Evolutionary conservation across 768 basidiomycete genomes (phyloP), one percentile per base, ranked within the genome.

Genomic region (Candolleomyces aberdarensis): DNA sequence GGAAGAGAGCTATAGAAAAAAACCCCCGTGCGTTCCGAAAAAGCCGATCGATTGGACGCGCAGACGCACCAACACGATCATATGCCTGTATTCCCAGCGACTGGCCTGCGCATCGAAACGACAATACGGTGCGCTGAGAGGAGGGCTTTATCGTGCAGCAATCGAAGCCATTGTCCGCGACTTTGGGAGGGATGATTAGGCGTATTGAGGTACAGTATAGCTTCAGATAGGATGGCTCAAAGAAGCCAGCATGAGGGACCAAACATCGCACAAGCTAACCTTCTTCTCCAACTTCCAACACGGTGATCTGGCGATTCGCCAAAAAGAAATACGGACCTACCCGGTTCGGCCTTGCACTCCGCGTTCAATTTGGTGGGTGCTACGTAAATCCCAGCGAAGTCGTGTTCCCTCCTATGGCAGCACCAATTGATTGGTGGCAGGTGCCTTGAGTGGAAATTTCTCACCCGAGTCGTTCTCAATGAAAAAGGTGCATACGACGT

Each of bases 381-480:
- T 70, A 79, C 78, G 79, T 80, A 80, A 78, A 74, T 72, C 69
- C 64, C 74, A 70, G 69, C 74, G 74, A 74, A 76, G 72, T 72
- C 72, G 72, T 69, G 36, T 36, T 6, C 36, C 2, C 36, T 36
- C 36, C 36, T 36, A 36, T 36, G 36, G 36, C 36, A 36, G 36
- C 36, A 36, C 36, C 74, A 72, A 61, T 58, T 62, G 72, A 73
- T 71, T 64, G 36, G 66, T 74, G 76, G 74, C 75, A 78, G 76
- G 75, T 78, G 76, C 73, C 74, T 76, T 70, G 67, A 69, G 52
- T 58, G 60, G 68, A 69, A 72, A 78, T 73, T 75, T 76, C 75
- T 70, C 72, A 74, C 74, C 74, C 36, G 36, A 36, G 36, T 75
- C 72, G 72, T 75, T 76, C 71, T 74, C 71, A 36, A 70, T 71